A percentile compares a stretch with the other conserved stretches of the same genome.
Conservation (phyloP, 2,329 filamentous ascomycete species). For the Trichoderma atrobrunneum region DNA sequence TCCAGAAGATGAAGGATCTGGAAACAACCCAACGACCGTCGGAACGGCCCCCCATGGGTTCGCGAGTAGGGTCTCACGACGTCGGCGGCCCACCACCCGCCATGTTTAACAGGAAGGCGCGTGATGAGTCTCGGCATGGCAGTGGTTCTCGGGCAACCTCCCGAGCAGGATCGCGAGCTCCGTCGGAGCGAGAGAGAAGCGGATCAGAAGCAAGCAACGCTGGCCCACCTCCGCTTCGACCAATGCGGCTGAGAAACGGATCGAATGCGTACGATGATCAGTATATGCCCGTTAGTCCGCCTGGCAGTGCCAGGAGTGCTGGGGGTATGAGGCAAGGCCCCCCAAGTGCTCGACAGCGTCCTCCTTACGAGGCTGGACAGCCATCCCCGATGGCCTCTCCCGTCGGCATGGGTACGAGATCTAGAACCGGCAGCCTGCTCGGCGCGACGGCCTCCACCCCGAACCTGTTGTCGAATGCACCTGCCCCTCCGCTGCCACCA, state of each 20-base stretch:
- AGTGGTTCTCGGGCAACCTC: slow-evolving; percentile 31
- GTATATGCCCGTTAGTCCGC: slow-evolving; percentile 13
- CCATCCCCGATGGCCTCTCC: slow-evolving; percentile 15
- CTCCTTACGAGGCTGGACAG: slow-evolving; percentile 17
- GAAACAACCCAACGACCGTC: slow-evolving; percentile 44
- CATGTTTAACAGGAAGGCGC: slow-evolving; percentile 44
- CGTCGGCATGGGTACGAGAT: slow-evolving; percentile 27
- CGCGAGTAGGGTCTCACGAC: slow-evolving; percentile 44
- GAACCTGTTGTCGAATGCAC: slow-evolving; percentile 35
- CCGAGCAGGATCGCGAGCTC: slow-evolving; percentile 31
- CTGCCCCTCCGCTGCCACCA: slow-evolving; percentile 53
- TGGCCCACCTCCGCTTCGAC: slow-evolving; percentile 40
- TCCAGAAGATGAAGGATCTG: slow-evolving; percentile 54
- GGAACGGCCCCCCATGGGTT: slow-evolving; percentile 23
- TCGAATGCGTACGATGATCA: slow-evolving; percentile 39
- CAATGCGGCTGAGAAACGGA: slow-evolving; percentile 37
- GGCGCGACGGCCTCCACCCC: slow-evolving; percentile 35
- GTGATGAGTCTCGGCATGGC: slow-evolving; percentile 40
- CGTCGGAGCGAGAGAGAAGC: slow-evolving; percentile 51
- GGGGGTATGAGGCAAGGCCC: slow-evolving; percentile 17
- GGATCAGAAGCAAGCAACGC: slow-evolving; percentile 55
- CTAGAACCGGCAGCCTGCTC: slow-evolving; percentile 37
- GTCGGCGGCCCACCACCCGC: slow-evolving; percentile 43
- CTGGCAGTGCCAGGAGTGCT: slow-evolving; percentile 6
- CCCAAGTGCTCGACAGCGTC: neutral